phyloP scores from a whole-genome alignment of 257 asterid species.

The Lycium barbarum region DNA sequence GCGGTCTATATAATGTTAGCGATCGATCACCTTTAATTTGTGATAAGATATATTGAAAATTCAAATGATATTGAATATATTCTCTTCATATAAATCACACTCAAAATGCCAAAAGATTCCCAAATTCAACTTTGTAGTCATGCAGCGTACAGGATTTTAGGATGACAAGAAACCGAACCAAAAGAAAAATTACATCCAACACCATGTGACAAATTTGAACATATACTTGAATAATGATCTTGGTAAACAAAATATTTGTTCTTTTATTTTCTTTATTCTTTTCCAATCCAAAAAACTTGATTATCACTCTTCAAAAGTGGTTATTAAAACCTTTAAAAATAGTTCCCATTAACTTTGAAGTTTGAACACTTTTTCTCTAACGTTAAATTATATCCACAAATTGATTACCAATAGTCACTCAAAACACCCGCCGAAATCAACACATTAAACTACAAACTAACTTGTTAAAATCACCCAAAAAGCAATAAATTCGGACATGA shows the following conservation, averaged over 20 bases:
- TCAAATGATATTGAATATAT: not conserved
- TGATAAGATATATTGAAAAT: too few species aligned
- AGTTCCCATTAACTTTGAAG: not conserved
- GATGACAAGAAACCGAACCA: too few species aligned
- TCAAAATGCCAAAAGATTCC: not conserved
- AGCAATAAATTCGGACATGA: too few species aligned
- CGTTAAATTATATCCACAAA: not conserved
- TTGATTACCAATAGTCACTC: not conserved
- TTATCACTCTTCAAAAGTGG: not conserved
- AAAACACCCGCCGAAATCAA: not conserved
- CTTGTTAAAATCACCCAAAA: not conserved
- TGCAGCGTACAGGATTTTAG: too few species aligned
- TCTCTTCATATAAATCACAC: not conserved
- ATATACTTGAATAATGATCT: not conserved
- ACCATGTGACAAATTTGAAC: not conserved
- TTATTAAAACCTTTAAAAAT: not conserved
- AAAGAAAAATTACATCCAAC: not conserved
- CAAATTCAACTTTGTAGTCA: not conserved
- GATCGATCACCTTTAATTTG: too few species aligned
- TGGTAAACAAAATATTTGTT: not conserved
- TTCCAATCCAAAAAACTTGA: slow-evolving; percentile 4
- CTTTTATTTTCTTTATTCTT: not conserved
- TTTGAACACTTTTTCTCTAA: not conserved
- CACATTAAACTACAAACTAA: not conserved
- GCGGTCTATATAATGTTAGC: not conserved